These are phyloP conservation scores for Poteriospumella lacustris DNA, from an alignment of 108 stramenopile genomes.

Conservation along the genomic window DNA sequence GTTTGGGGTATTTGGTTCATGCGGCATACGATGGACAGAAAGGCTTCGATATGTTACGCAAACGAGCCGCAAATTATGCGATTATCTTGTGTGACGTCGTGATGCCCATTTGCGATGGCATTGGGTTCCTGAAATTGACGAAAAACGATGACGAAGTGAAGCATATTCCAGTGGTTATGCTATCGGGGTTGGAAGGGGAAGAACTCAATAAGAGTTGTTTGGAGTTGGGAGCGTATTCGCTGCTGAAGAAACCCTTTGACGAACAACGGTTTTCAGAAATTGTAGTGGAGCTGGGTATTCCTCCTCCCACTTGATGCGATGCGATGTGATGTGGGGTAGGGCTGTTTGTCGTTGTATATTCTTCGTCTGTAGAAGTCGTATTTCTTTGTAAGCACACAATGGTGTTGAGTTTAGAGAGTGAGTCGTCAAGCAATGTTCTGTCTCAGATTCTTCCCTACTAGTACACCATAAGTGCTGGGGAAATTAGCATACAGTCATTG, in stretches of 20 bases:
- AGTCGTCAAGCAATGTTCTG: too few species aligned
- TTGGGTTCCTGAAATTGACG: background rate
- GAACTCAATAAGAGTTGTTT: background rate
- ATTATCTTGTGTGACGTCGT: background rate
- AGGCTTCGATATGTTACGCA: background rate
- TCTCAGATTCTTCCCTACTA: too few species aligned
- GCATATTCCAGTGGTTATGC: background rate
- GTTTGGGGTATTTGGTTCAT: background rate
- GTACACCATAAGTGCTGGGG: too few species aligned
- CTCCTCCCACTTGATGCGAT: too few species aligned
- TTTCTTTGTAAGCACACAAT: too few species aligned
- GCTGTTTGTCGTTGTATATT: too few species aligned
- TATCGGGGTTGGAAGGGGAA: background rate
- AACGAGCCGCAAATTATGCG: background rate
- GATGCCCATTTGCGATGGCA: constrained; percentile 11
- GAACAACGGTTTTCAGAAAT: background rate
- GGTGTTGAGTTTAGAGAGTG: too few species aligned
- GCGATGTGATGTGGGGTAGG: too few species aligned
- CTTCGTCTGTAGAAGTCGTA: too few species aligned
- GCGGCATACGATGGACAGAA: background rate
- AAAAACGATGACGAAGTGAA: background rate
- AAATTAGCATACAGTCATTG: too few species aligned
- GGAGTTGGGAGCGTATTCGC: background rate
- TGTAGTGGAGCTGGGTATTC: too few species aligned
- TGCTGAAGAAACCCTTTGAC: constrained; percentile 11